These are phyloP conservation scores for Candida bentonensis DNA, from an alignment of 805 yeast genomes.

Conservation along the genomic window DNA sequence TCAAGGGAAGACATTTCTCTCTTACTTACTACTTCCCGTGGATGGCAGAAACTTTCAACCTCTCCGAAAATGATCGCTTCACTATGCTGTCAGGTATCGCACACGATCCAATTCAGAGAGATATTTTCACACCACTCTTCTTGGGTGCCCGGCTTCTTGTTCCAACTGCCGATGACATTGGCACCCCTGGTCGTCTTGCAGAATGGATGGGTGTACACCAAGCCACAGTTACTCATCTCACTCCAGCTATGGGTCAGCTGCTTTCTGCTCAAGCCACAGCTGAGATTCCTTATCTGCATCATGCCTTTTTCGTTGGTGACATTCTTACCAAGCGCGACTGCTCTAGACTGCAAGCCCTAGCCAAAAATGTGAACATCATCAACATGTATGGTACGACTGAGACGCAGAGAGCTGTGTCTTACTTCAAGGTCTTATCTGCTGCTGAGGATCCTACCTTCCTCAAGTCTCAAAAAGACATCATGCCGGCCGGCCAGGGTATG, in stretches of 20 bases:
- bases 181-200: constrained; percentile 95
- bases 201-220: constrained; percentile 90
- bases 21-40: constrained; percentile 96
- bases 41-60: constrained; percentile 82
- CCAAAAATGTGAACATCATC: constrained; percentile 77
- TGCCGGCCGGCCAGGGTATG: constrained; percentile 99
- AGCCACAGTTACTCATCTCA: constrained; percentile 92
- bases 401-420: constrained; percentile 96
- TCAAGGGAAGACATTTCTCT: constrained; percentile 92
- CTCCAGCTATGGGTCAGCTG: constrained; percentile 99
- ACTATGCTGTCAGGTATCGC: constrained; percentile 99
- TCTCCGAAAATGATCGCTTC: constrained; percentile 69
- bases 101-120: constrained; percentile 98
- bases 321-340: constrained; percentile 95
- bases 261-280: constrained; percentile 90
- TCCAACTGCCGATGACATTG: constrained; percentile 95
- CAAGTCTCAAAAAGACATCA: constrained; percentile 77
- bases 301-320: constrained; percentile 98
- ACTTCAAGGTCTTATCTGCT: constrained; percentile 72
- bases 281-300: constrained; percentile 72
- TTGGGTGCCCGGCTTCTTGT: constrained; percentile 86
- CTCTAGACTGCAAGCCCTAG: constrained; percentile 78
- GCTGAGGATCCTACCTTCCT: constrained; percentile 56
- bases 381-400: constrained; percentile 99
- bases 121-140: constrained; percentile 95